Evolutionary conservation across 1,139 yeast species (phyloP), one percentile per base, ranked within the genome.

Genomic region (Candida pseudoviswanathii): DNA sequence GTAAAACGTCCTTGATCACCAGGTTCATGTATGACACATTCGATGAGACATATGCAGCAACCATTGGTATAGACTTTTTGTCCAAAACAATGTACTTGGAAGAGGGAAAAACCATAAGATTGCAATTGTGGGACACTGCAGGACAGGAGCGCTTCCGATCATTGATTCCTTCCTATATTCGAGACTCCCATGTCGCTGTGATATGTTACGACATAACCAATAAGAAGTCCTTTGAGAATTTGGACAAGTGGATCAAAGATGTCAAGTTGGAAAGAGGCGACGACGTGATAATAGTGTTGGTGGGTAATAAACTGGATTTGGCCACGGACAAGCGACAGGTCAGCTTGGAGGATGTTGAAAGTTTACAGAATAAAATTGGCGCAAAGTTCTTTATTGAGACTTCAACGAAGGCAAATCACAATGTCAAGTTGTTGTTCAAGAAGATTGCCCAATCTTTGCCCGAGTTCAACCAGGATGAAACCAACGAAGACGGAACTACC

Each of bases 11-110:
- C 5, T 79, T 94, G 53, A 89, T 94, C 59, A 91, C 99, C 21
- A 77, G 99, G 56, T 94, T 94, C 72, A 94, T 94, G 98, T 92
- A 94, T 67, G 98, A 94, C 65, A 89, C 97, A n/a, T 94, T 94
- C 66, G 97, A 94, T 67, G 96, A 95, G 45, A 96, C 94, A 64
- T 89, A 88, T 66, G 89, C 89, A 1, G 98, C 99, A 33, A 94
- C 99, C 2, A 91, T 94, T 49, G 99, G 99, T 25, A 94, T 94
- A 55, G 99, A 94, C 67, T 94, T 94, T 66, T 79, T 94, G 59
- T 89, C 96, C 46, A 94, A 92, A 57, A 71, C 85, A 16, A 80
- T 83, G 68, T 82, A 82, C 60, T 73, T 84, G 43, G 88, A 84
- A 58, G 84, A 82, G 55, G 76, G 75, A 54, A 64, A 75, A 67